Conservation (phyloP, 257 asterid species). For the Solanum megistacrolobum region DNA sequence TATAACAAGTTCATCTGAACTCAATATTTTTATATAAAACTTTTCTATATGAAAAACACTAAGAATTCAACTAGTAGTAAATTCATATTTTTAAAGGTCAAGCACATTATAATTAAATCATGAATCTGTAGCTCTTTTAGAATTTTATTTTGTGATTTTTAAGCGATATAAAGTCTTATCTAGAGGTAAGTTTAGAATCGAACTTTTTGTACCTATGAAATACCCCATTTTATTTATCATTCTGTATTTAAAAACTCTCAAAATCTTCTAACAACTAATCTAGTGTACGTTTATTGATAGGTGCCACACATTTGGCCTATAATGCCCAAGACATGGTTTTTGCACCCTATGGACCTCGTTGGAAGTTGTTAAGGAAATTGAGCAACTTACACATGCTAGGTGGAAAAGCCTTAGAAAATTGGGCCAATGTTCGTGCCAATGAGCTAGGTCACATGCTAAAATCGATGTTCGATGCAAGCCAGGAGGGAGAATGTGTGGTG, state of each 20-base stretch:
- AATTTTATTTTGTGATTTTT: background rate
- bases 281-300: background rate
- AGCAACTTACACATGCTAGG: conserved; percentile 41
- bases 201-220: background rate
- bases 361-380: conserved; percentile 38
- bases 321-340: conserved; percentile 36
- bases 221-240: background rate
- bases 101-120: background rate
- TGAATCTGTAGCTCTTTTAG: background rate
- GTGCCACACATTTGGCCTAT: conserved; percentile 23
- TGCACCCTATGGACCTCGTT: conserved; percentile 36
- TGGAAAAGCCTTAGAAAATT: conserved; percentile 20
- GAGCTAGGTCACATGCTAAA: conserved; percentile 34
- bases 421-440: conserved; percentile 19
- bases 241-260: background rate
- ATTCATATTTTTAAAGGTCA: background rate
- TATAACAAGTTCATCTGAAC: background rate
- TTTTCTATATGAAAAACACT: background rate
- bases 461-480: conserved; percentile 16
- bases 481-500: conserved; percentile 12
- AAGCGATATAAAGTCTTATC: background rate
- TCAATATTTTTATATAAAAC: background rate
- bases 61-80: background rate
- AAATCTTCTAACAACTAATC: background rate
- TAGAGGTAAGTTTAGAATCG: background rate